Conservation (phyloP, 169 alveolate species). For the Eimeria necatrix region DNA sequence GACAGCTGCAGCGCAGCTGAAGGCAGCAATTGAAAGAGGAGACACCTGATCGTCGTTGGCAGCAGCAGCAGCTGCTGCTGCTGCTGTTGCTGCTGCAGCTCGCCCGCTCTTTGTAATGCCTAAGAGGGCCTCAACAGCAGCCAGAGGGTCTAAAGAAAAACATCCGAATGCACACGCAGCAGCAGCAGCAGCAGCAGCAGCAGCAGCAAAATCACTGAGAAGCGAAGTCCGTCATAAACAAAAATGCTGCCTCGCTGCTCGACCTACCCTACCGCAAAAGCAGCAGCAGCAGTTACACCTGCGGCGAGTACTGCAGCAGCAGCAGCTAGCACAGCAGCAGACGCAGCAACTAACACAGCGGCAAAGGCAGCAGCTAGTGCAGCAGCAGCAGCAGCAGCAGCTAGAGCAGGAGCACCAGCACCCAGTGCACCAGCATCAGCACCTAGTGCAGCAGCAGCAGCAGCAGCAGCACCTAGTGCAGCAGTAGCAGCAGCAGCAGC, state of each 20-base stretch:
- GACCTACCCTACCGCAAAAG: background rate
- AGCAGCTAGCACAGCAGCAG: background rate
- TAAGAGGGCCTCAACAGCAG: background rate
- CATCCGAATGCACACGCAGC: background rate
- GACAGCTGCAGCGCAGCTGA: constrained; percentile 17
- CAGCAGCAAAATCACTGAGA: background rate
- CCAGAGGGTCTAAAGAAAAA: background rate
- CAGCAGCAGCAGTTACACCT: background rate
- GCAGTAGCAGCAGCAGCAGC: background rate
- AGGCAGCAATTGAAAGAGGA: background rate
- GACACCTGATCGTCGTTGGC: background rate
- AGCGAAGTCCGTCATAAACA: background rate
- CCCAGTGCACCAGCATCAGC: background rate
- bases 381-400: background rate
- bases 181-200: background rate
- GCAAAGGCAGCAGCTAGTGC: background rate
- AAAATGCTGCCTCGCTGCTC: background rate
- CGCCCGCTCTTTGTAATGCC: background rate
- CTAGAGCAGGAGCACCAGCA: background rate
- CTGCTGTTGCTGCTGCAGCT: background rate
- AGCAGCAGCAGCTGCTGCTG: constrained; percentile 10
- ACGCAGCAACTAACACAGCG: background rate
- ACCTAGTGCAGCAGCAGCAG: background rate
- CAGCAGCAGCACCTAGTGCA: background rate
- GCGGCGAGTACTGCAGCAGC: background rate